Conservation (phyloP, 2,329 filamentous ascomycete species). For the Alternaria consortialis region DNA sequence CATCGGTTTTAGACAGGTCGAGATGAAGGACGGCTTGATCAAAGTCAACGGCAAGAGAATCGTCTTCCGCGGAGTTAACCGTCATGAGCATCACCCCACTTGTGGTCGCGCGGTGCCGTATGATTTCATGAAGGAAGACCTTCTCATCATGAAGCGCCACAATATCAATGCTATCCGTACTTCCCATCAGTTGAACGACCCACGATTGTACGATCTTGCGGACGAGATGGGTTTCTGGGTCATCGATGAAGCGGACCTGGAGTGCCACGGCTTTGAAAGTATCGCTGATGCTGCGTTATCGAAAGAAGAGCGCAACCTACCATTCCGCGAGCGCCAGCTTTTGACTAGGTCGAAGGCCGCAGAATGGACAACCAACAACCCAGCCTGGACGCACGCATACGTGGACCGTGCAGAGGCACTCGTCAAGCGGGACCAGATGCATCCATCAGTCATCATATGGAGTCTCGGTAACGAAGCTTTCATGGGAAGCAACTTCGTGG, state of each 20-base stretch:
- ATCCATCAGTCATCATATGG: constrained; percentile 76
- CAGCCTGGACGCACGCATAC: constrained; percentile 69
- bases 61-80: constrained; percentile 70
- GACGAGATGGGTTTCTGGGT: constrained; percentile 75
- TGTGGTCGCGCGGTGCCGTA: constrained; percentile 70
- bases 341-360: constrained; percentile 65
- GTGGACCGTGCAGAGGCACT: constrained; percentile 72
- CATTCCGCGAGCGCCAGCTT: constrained; percentile 68
- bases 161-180: constrained; percentile 76
- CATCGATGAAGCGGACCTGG: constrained; percentile 64
- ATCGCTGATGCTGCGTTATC: constrained; percentile 44
- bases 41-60: constrained; percentile 70
- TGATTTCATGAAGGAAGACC: constrained; percentile 68
- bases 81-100: constrained; percentile 74
- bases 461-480: constrained; percentile 78
- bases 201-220: constrained; percentile 66
- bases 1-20: constrained; percentile 71
- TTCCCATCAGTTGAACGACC: constrained; percentile 73
- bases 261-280: constrained; percentile 57
- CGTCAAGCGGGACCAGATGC: constrained; percentile 74
- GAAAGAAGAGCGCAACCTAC: constrained; percentile 52
- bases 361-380: constrained; percentile 69
- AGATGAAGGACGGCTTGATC: constrained; percentile 68
- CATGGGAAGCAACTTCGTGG: constrained; percentile 72
- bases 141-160: constrained; percentile 73